A percentile compares a stretch with the other conserved stretches of the same genome.
These are phyloP conservation scores for Blumeria hordei DNA, from an alignment of 2,329 filamentous ascomycete species.

Conservation along the genomic window DNA sequence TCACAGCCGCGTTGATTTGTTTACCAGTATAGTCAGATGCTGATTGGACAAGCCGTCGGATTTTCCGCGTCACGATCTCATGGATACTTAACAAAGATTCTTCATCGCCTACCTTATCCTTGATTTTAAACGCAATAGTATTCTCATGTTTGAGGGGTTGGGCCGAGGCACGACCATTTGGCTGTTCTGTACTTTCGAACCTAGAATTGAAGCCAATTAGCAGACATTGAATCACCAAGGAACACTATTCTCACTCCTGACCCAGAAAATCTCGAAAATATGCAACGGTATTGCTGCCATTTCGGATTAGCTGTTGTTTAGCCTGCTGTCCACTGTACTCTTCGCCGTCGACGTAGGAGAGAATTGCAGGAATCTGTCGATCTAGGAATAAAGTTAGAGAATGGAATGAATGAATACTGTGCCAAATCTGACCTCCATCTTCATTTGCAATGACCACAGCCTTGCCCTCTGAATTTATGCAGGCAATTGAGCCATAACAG, in stretches of 20 bases:
- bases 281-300: constrained; percentile 76
- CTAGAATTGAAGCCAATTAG: constrained; percentile 17
- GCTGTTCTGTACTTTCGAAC: constrained; percentile 91
- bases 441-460: constrained; percentile 97
- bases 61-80: constrained; percentile 64
- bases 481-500: constrained; percentile 92
- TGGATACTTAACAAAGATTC: constrained; percentile 48
- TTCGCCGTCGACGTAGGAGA: constrained; percentile 88
- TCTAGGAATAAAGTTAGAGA: constrained; percentile 26
- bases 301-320: constrained; percentile 79
- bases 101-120: constrained; percentile 45
- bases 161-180: constrained; percentile 77
- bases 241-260: constrained; percentile 44
- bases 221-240: not conserved
- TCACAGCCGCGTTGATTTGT: constrained; percentile 78
- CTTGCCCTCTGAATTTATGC: constrained; percentile 80
- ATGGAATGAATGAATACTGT: not conserved
- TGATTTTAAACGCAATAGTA: constrained; percentile 57
- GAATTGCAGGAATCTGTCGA: constrained; percentile 81
- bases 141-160: constrained; percentile 58
- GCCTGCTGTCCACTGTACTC: constrained; percentile 93
- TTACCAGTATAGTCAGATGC: constrained; percentile 86
- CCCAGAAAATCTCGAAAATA: constrained; percentile 93
- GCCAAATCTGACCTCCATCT: constrained; percentile 47
- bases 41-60: constrained; percentile 57